Evolutionary conservation across 306 rosid genomes (phyloP), one percentile per base, ranked within the genome.

Genomic region (Prunus armeniaca): DNA sequence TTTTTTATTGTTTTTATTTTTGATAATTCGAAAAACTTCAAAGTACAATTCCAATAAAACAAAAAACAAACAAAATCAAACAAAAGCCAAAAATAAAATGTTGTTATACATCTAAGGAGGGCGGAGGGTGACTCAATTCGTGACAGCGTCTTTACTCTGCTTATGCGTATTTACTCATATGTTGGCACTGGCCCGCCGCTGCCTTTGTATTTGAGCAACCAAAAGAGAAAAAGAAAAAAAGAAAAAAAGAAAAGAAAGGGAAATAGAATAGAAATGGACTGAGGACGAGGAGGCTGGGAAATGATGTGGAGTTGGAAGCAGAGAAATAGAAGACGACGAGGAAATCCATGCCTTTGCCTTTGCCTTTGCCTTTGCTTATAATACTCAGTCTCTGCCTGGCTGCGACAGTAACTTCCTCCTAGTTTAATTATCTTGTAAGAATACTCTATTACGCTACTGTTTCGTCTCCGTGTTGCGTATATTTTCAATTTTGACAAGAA

Each of bases 371-470:
- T 38, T 38, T 19, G 47, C n/a, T 12, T 47, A 17, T 17, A 52
- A 6, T 52, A 52, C 9, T 14, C 43, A 52, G 19, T 17, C 20
- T 9, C 45, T 3, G 43, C 43, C 43, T 32, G 22, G 24, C 22
- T 25, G 61, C 73, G 38, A 56, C 54, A 55, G 54, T 72, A 56
- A 72, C 54, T 56, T 34, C 32, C 41, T 24, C 76, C 43, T 28
- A 22, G 65, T 72, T 55, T 34, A 57, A 56, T 57, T 72, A 41
- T 43, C 24, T 24, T 72, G n/a, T 57, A 56, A 72, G 76, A 56
- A 38, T 72, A 72, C 75, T 71, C 20, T 20, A 70, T 51, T 71
- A 38, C 52, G 47, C 34, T 55, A 71, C 66, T 41, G 65, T 22
- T 20, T 24, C 22, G 30, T 34, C 46, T 8, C 13, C 18, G 22